Evolutionary conservation across 768 basidiomycete genomes (phyloP), one percentile per base, ranked within the genome.

Genomic region (Dacryopinax primogenitus): DNA sequence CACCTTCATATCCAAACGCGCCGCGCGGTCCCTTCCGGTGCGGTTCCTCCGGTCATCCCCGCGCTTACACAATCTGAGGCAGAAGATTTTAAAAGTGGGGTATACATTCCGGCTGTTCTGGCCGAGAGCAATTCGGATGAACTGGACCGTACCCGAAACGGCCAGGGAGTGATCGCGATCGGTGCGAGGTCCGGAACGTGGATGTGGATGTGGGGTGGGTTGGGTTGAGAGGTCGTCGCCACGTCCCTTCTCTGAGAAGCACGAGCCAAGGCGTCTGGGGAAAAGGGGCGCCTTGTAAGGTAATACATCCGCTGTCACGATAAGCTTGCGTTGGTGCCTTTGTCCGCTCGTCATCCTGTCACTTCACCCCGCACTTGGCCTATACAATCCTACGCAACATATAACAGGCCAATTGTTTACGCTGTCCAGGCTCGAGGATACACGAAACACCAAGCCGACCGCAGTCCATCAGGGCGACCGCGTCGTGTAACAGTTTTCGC

Each of bases 301-400:
- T 28, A 58, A 30, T 58, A 30, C 13, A 28, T 32, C 51, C 51
- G 51, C 51, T 58, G 51, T 58, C 51, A 18, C 11, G 51, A 58
- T 58, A 58, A 58, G 51, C 51, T n/a, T 58, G 51, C 51, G 51
- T 9, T 13, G 9, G 51, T 58, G 51, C 51, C 51, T 58, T 13
- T 7, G 45, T 11, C 26, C 12, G 4, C 26, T 21, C 13, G 51
- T 58, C 51, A 58, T 58, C 51, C 3, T 30, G 12, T 21, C 13
- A 15, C 30, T 11, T 32, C 18, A 6, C 32, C 51, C 51, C 51
- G 26, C 51, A 58, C 26, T 32, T 4, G 26, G 51, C 26, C 3
- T 32, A 4, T 6, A 30, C 37, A 39, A 39, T n/a, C 12, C 37
- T 28, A 58, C 21, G 32, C 21, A 58, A 13, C 12, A 13, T 15